Percentiles rank a stretch among this genome's conserved stretches.
phyloP scores from a whole-genome alignment of 2,329 filamentous ascomycete species.

The Elsinoe batatas region DNA sequence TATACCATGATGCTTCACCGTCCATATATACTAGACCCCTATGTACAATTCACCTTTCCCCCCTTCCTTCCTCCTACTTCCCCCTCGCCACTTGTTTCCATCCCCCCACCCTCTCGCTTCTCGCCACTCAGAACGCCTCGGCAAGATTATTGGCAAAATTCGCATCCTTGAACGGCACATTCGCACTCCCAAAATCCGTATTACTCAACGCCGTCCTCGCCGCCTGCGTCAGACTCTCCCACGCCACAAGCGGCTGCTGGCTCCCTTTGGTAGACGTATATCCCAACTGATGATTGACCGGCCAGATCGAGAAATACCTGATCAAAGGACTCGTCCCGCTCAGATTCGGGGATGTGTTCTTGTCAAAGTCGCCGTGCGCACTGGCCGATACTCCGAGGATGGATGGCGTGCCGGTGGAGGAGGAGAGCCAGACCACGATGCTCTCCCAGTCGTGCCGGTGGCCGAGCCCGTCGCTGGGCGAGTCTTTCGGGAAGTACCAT shows the following conservation, averaged over 20 bases:
- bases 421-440: slow-evolving; percentile 43
- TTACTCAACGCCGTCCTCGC: slow-evolving; percentile 35
- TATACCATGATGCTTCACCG: background rate
- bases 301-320: slow-evolving; percentile 40
- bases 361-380: slow-evolving; percentile 42
- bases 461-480: slow-evolving; percentile 35
- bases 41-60: background rate
- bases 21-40: background rate
- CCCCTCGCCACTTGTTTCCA: background rate
- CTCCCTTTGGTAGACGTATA: slow-evolving; percentile 34
- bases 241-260: slow-evolving; percentile 39
- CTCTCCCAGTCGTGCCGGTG: slow-evolving; percentile 50
- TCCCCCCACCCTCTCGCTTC: background rate
- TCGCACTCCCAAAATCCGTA: slow-evolving; percentile 39
- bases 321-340: slow-evolving; percentile 37
- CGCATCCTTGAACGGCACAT: slow-evolving; percentile 39
- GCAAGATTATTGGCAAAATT: slow-evolving; percentile 40
- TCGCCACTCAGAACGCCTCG: background rate
- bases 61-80: background rate
- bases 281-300: slow-evolving; percentile 39
- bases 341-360: slow-evolving; percentile 33
- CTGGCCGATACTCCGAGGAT: slow-evolving; percentile 44
- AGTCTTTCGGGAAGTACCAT: slow-evolving; percentile 45
- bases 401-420: slow-evolving; percentile 30
- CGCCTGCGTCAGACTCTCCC: slow-evolving; percentile 38